Evolutionary conservation across 441 rosid genomes (phyloP), one percentile per base, ranked within the genome.

Genomic region (Adansonia rubrostipa): DNA sequence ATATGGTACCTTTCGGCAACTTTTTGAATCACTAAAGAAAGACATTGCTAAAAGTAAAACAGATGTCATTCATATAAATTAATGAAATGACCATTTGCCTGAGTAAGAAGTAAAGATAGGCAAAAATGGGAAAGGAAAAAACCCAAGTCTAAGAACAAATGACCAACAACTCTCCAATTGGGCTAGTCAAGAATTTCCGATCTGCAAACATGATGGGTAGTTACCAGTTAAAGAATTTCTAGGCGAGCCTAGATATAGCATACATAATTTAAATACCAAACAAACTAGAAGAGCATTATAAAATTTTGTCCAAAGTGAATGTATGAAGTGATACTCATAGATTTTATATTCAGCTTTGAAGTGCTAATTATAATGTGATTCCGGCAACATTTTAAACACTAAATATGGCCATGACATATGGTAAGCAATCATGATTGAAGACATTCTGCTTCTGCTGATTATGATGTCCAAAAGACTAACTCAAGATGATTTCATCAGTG

Each of bases 341-440:
- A 28, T 28, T 28, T 28, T 28, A 28, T 28, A 28, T 28, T 28
- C 33, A 28, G 33, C 44, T 50, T 36, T n/a, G 48, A 4, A 72
- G 75, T 9, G 48, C 15, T 54, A 51, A 71, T 24, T 45, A 50
- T 24, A 54, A 36, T 53, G 28, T n/a, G 74, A 71, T 51, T 71
- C 22, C 24, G 53, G 14, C 61, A 71, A 45, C 61, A 51, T 22
- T 51, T 22, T 33, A 24, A 51, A 20, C 45, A 71, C 74, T 28
- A 33, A 36, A 51, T 51, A 28, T 67, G 9, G 54, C 33, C 54
- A 20, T 67, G 54, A 67, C 9, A 45, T 67, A 45, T 45, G 33
- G 28, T n/a, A 65, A 67, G 54, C 45, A 19, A 45, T 45, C 72
- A 67, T 19, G 72, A 67, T 45, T 45, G 44, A 15, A 9, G 10